Base-by-base conservation (phyloP, 2,329 filamentous ascomycete genomes). In the Alternaria sp. region DNA sequence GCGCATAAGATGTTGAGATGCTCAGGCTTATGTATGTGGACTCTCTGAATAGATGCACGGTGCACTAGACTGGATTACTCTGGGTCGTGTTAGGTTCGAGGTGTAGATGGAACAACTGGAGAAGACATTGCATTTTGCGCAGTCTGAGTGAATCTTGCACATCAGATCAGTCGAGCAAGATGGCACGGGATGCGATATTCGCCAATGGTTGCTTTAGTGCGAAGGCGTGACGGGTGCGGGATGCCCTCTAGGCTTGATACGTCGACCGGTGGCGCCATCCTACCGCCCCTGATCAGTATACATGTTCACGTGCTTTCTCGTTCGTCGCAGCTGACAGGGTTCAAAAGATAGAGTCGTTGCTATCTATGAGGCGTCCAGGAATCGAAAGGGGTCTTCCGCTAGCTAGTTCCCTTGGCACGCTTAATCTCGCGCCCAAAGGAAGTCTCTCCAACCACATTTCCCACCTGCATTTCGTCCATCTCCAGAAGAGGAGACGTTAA, bases 361-460 rank as follows among this genome's bases (percentile, higher is more conserved):
- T 45, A 45, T 45, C 41, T n/a, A 17, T 17, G 17, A 17, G 17
- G 17, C 17, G 17, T 17, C 17, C 17, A 17, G 17, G 17, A 17
- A 17, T 29, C 14, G 41, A 45, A 48, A 36, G 51, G 40, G 39
- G 39, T 23, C 40, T 44, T 37, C 11, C 14, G 40, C 51, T 53
- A 28, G 8, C n/a, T 31, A 23, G 40, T 23, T 31, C 5, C 3
- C 51, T 45, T 53, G 51, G 51, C 51, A 45, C 14, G 23, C 51
- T 46, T 31, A 31, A 48, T 29, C 41, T 39, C 26, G 37, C 29
- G 53, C 51, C 21, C 23, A 34, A 17, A 17, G 17, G 17, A 17
- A 29, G 24, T 57, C 42, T 37, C 33, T 40, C 37, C 39, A 53
- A 61, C 58, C 50, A 54, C 31, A 50, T 21, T 10, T 24, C 17